A percentile compares a stretch with the other conserved stretches of the same genome.
Conservation (phyloP, 2,329 filamentous ascomycete species). For the Beauveria asiatica region DNA sequence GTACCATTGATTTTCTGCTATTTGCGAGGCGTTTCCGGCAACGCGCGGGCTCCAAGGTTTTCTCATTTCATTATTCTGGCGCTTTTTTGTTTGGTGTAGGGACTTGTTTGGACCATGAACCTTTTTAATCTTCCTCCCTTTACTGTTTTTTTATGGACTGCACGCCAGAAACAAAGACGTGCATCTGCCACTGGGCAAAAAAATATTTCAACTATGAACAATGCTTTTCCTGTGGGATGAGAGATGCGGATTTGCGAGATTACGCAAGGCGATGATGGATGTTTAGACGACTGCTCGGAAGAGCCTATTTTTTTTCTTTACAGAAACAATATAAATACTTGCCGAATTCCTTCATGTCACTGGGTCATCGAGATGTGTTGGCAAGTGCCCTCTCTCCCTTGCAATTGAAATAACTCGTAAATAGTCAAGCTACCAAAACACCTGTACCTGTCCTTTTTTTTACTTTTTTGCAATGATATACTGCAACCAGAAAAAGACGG, state of each 20-base stretch:
- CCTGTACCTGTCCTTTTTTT: neutral
- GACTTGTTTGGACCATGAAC: neutral
- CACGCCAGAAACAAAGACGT: too few relatives aligned
- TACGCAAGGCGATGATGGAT: neutral
- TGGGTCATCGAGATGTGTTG: neutral
- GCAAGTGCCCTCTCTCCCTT: neutral
- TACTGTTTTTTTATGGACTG: too few relatives aligned
- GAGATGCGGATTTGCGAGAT: neutral
- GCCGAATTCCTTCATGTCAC: neutral
- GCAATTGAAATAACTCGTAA: neutral
- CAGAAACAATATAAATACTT: neutral
- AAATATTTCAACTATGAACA: too few relatives aligned
- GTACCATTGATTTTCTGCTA: neutral
- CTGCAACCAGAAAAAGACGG: neutral
- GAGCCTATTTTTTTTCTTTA: neutral
- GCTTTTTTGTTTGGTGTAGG: conserved; percentile 13
- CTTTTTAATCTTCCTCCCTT: neutral
- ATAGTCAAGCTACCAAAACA: neutral
- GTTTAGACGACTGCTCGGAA: neutral
- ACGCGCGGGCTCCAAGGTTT: neutral
- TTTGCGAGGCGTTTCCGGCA: conserved; percentile 1
- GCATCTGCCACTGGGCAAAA: too few relatives aligned
- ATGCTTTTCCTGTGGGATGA: neutral
- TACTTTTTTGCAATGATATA: neutral
- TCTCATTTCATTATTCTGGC: conserved; percentile 12